Evolutionary conservation across 768 basidiomycete species (phyloP), one percentile per base, ranked within the genome.

Genomic region (Infundibulicybe gibba): DNA sequence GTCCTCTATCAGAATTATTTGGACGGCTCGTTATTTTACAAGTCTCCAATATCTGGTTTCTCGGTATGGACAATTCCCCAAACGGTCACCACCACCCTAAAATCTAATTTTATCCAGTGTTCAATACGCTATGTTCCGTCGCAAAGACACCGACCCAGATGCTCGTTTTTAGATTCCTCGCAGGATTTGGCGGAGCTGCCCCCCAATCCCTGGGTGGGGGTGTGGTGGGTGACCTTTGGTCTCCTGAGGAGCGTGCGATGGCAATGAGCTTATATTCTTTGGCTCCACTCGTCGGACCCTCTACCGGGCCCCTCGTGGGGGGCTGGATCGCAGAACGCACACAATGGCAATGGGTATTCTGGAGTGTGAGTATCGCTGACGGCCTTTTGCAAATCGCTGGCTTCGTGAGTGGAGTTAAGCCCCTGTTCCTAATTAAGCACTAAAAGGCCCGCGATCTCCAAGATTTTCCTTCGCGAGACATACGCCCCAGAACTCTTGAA

Each of bases 121-220:
- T 74, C 63, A 79, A 77, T 49, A 68, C 71, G 12, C 51, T 63
- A 2, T 80, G 79, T 48, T 72, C 74, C 0, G 77, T 81, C 40
- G 71, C 81, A 2, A 70, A 66, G 34, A 79, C 68, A 21, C 71
- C 73, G 37, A 68, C 69, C 0, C 72, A 81, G 49, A 63, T 85
- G 49, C 69, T 84, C 39, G 72, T 69, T 0, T 84, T 85, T 50
- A 78, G 83, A 8, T 82, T 85, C 55, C 61, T 85, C 2, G 69
- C 81, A 2, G 83, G 84, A 12, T 62, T 86, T 11, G 84, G 85
- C 34, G 84, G 83, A 1, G 75, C 76, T 34, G 83, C 83, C 3
- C 81, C 83, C 11, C 69, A 82, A n/a, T 67, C 75, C 11, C 68
- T 83, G 14, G 82, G 81, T 34, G 82, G 81, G 5, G 83, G 77